Evolutionary conservation across 352 stramenopile genomes (phyloP).

Genomic region (Saprolegnia diclina): DNA sequence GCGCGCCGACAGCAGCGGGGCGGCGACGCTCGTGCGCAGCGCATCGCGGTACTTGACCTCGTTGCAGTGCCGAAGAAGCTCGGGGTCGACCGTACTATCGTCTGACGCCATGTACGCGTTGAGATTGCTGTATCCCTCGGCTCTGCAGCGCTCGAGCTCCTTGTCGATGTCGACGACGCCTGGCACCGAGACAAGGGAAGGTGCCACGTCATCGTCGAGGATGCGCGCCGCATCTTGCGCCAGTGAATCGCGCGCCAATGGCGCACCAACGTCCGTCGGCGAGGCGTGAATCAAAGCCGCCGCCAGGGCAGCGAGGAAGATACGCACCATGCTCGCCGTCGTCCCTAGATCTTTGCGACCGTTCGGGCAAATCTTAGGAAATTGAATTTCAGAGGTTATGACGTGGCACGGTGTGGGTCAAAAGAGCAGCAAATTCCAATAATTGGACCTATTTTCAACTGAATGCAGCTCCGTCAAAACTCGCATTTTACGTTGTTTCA

Average conservation of each 20-base stretch:
- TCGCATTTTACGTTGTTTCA: no score
- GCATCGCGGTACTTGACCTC: slow-evolving; percentile 10
- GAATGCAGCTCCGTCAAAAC: no score
- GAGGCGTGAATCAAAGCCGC: no score
- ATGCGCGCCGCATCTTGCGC: not conserved
- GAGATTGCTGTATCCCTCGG: slow-evolving; percentile 7
- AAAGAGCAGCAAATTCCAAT: no score
- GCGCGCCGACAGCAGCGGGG: not conserved
- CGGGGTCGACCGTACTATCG: slow-evolving; percentile 1
- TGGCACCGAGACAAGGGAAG: not conserved
- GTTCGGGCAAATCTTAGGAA: no score
- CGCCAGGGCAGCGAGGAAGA: no score
- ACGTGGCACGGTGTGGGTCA: no score
- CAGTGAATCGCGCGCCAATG: not conserved
- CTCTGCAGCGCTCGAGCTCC: slow-evolving; percentile 8
- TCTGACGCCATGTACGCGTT: not conserved
- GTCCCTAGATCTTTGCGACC: no score
- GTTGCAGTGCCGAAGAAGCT: slow-evolving; percentile 19
- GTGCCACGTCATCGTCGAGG: not conserved
- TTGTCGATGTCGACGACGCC: not conserved
- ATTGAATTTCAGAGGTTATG: no score
- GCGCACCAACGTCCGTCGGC: not conserved
- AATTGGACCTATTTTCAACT: no score
- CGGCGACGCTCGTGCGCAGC: not conserved
- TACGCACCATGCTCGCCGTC: no score